Evolutionary conservation across 2,329 filamentous ascomycete genomes (phyloP).

Genomic region (Colletotrichum salicis): DNA sequence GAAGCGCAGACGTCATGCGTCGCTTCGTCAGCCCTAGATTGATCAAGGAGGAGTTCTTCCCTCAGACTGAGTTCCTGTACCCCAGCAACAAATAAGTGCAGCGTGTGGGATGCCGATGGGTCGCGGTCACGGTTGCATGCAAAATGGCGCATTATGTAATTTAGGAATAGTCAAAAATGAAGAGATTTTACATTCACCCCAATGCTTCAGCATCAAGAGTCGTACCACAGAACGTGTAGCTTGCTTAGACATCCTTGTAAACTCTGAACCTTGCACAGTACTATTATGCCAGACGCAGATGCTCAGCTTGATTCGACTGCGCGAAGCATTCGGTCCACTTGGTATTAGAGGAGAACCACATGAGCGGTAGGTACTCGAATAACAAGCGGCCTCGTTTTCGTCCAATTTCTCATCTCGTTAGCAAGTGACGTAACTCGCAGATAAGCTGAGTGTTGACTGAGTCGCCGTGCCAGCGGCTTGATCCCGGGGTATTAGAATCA

Average conservation of each 20-base stretch:
- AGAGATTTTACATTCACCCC: background rate
- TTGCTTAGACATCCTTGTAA: background rate
- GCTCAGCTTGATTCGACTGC: too few relatives aligned
- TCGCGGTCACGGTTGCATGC: background rate
- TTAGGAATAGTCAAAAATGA: background rate
- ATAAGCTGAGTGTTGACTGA: too few relatives aligned
- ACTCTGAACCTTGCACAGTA: too few relatives aligned
- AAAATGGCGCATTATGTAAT: background rate
- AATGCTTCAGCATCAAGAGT: background rate
- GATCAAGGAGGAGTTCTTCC: slow-evolving; percentile 78
- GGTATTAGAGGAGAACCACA: too few relatives aligned
- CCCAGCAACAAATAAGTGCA: slow-evolving; percentile 56
- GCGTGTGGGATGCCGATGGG: background rate
- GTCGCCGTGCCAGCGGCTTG: too few relatives aligned
- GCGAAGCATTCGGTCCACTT: too few relatives aligned
- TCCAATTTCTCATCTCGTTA: too few relatives aligned
- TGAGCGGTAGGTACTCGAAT: too few relatives aligned
- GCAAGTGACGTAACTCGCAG: too few relatives aligned
- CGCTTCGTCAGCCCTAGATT: slow-evolving; percentile 75
- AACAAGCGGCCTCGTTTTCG: too few relatives aligned
- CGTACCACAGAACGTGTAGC: background rate
- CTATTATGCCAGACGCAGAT: too few relatives aligned
- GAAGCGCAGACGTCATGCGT: slow-evolving; percentile 70
- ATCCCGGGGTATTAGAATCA: background rate
- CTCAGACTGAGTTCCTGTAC: slow-evolving; percentile 51